These are phyloP conservation scores for Gremmenia infestans DNA, from an alignment of 2,329 filamentous ascomycete species.

Conservation along the genomic window DNA sequence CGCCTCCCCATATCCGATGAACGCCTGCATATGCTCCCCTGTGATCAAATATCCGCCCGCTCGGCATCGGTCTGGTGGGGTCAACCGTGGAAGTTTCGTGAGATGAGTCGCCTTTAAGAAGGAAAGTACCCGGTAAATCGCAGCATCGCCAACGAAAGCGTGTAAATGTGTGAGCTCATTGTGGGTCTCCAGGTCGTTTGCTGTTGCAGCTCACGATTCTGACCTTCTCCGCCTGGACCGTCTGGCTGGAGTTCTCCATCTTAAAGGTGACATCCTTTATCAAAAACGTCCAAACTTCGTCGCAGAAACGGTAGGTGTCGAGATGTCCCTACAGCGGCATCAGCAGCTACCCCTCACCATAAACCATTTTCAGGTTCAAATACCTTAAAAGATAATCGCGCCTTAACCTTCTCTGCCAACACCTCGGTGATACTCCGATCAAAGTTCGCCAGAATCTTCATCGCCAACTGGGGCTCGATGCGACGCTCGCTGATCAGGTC, in stretches of 20 bases:
- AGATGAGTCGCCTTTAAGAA: not conserved
- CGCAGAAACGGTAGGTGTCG: constrained; percentile 98
- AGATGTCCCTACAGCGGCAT: constrained; percentile 69
- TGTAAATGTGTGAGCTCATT: constrained; percentile 18
- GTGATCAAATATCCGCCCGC: not conserved
- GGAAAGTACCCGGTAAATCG: not conserved
- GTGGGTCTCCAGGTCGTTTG: constrained; percentile 64
- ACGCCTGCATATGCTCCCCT: not conserved
- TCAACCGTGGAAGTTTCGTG: not conserved
- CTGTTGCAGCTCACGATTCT: constrained; percentile 99
- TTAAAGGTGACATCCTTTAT: constrained; percentile 99
- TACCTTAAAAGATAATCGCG: constrained; percentile 92
- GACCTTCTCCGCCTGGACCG: constrained; percentile 80
- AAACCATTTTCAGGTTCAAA: constrained; percentile 17
- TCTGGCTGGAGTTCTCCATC: constrained; percentile 70
- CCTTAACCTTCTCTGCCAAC: constrained; percentile 86
- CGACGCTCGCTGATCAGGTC: constrained; percentile 90
- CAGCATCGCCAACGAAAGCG: not conserved
- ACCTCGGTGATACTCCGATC: constrained; percentile 90
- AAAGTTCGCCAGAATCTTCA: constrained; percentile 96
- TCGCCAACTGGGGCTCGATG: constrained; percentile 96
- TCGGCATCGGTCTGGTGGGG: not conserved
- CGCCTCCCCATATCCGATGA: not conserved
- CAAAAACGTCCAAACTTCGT: constrained; percentile 99
- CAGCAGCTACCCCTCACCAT: not conserved